These are phyloP conservation scores for Boletellus ananas DNA, from an alignment of 768 basidiomycete species.

Conservation along the genomic window DNA sequence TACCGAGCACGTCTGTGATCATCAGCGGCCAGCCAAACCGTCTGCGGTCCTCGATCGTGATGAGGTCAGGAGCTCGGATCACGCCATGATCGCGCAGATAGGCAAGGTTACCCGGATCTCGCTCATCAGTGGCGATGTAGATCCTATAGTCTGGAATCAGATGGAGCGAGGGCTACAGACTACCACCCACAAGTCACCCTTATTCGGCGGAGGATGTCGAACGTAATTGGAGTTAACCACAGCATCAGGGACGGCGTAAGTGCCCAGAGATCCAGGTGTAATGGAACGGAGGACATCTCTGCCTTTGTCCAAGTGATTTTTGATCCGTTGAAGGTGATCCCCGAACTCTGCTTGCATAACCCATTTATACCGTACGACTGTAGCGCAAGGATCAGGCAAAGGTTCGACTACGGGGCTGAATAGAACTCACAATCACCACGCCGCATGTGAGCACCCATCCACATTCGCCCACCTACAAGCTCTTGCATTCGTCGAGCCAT, in stretches of 20 bases:
- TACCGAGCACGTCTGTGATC: constrained; percentile 40
- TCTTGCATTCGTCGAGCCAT: constrained; percentile 34
- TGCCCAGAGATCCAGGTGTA: constrained; percentile 11
- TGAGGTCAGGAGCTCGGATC: constrained; percentile 38
- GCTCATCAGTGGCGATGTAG: constrained; percentile 42
- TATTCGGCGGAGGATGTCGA: constrained; percentile 15
- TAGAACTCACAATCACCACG: constrained; percentile 38
- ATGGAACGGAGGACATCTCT: constrained; percentile 20
- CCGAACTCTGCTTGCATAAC: constrained; percentile 34
- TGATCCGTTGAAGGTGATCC: constrained; percentile 36
- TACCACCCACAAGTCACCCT: constrained; percentile 19
- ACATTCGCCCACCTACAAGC: constrained; percentile 31
- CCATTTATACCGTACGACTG: constrained; percentile 34
- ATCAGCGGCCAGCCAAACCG: constrained; percentile 42
- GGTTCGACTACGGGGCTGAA: background rate
- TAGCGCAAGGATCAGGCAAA: background rate
- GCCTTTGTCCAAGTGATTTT: constrained; percentile 19
- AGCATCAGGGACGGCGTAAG: constrained; percentile 22
- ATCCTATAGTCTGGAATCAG: constrained; percentile 22
- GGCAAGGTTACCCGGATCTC: constrained; percentile 32
- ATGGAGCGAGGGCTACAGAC: background rate
- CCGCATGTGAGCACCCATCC: constrained; percentile 44
- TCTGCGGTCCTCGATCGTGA: constrained; percentile 41
- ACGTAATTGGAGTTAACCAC: constrained; percentile 15
- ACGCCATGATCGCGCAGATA: constrained; percentile 35